Evolutionary conservation across 306 rosid genomes (phyloP).

Genomic region (Cicer arietinum): DNA sequence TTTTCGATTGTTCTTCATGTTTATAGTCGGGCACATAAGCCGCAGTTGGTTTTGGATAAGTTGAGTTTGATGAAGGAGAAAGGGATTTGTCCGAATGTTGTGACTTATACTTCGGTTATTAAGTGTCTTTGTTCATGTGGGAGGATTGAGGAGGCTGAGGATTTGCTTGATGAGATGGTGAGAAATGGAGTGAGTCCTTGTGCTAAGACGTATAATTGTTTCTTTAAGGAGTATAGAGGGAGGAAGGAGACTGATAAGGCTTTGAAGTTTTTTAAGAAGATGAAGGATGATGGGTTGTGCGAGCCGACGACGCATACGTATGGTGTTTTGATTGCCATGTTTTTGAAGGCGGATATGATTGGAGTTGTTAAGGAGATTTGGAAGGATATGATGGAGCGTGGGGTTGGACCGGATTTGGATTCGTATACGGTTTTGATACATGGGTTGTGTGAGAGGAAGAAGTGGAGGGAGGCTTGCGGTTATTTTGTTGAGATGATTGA

Average conservation of each 20-base stretch:
- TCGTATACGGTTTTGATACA: constrained; percentile 73
- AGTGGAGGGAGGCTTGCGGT: constrained; percentile 86
- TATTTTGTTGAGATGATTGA: constrained; percentile 93
- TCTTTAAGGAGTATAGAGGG: constrained; percentile 82
- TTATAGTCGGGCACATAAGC: constrained; percentile 89
- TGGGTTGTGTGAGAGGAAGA: constrained; percentile 69
- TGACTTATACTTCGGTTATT: constrained; percentile 75
- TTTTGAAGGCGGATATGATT: constrained; percentile 58
- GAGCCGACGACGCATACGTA: constrained; percentile 66
- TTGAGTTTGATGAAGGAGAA: constrained; percentile 68
- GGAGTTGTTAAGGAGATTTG: constrained; percentile 67
- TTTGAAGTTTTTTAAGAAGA: constrained; percentile 71
- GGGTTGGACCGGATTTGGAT: constrained; percentile 84
- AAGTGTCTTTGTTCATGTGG: constrained; percentile 88
- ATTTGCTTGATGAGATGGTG: constrained; percentile 73
- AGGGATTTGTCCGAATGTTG: constrained; percentile 75
- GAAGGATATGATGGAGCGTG: constrained; percentile 73
- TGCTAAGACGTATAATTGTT: constrained; percentile 80
- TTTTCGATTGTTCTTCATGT: constrained; percentile 87
- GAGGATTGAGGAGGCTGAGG: constrained; percentile 79
- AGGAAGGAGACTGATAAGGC: constrained; percentile 70
- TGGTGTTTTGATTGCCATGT: constrained; percentile 69
- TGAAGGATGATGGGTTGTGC: constrained; percentile 70
- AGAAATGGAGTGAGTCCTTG: constrained; percentile 68
- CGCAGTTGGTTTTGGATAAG: constrained; percentile 75